Evolutionary conservation across 2,329 filamentous ascomycete species (phyloP), one percentile per base, ranked within the genome.

Genomic region (Talaromyces sp.): DNA sequence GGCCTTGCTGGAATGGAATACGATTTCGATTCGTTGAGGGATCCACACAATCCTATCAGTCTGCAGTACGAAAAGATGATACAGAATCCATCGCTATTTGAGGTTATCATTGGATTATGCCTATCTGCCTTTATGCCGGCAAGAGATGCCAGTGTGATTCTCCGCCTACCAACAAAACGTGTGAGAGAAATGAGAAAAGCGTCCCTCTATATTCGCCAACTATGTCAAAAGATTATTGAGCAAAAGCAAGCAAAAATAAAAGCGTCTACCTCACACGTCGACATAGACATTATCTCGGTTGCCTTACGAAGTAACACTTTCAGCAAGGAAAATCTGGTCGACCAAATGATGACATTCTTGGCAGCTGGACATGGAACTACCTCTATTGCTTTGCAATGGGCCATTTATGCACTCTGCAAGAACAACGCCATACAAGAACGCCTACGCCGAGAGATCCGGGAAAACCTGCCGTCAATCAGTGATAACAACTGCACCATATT

Each of bases 261-360:
- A 50, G 68, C 66, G 18, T 64, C 63, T 5, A 40, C 33, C 12
- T 57, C 67, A 6, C 7, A 56, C n/a, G 61, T 75, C 1, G 65
- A 31, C 56, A 74, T 85, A 5, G 92, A 96, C 72, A 95, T 96
- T 61, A 80, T 96, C 36, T 91, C 89, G 0, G 89, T 94, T 0
- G 92, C 92, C 12, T 79, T 96, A 52, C 84, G 88, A 71, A 92
- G 87, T 36, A 90, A 89, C 56, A 85, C 82, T 5, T 95, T 96
- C 75, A 84, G 78, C 16, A 90, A 95, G 64, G 89, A 92, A 56
- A 87, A 91, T 62, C 84, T 96, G n/a, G 85, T 92, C 34, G 89
- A 95, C 73, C 92, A 96, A 75, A 85, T 95, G 72, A 95, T 96
- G 91, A 95, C 91, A 0, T 95, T 96, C 78, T 84, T 96, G 4